Percentiles rank a stretch among this genome's conserved stretches.
phyloP scores from a whole-genome alignment of 2,329 filamentous ascomycete species.

The Hymenoscyphus repandus region DNA sequence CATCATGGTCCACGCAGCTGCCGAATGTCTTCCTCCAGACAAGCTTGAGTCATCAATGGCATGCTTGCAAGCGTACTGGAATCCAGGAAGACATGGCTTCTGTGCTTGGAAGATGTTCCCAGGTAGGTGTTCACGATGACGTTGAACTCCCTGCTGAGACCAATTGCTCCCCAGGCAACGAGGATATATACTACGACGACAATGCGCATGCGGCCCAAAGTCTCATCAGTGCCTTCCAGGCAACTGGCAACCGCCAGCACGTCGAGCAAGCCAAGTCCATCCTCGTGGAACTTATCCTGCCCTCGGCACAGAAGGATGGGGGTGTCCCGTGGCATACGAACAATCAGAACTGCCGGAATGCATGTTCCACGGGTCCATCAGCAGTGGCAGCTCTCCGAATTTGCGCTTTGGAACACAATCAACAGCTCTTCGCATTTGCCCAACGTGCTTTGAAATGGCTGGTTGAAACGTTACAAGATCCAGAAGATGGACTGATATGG shows the following conservation, averaged over 20 bases:
- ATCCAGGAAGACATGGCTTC: conserved; percentile 15
- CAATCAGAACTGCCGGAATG: conserved; percentile 13
- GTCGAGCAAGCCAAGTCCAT: conserved; percentile 14
- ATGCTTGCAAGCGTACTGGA: conserved; percentile 18
- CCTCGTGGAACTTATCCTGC: conserved; percentile 12
- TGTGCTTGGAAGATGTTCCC: conserved; percentile 23
- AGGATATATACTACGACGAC: conserved; percentile 22
- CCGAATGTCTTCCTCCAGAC: conserved; percentile 13
- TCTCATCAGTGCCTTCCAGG: conserved; percentile 15
- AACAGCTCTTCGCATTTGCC: conserved; percentile 9
- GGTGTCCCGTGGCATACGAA: conserved; percentile 20
- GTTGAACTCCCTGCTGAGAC: too few relatives aligned
- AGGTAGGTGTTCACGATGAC: too few relatives aligned
- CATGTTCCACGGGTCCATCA: conserved; percentile 17
- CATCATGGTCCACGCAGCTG: conserved; percentile 16
- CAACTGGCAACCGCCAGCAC: conserved; percentile 8
- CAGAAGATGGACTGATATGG: conserved; percentile 19
- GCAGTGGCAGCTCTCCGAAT: conserved; percentile 19
- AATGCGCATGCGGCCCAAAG: conserved; percentile 19
- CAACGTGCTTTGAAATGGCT: conserved; percentile 12
- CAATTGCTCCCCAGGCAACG: conserved; percentile 8
- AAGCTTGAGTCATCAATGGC: conserved; percentile 2
- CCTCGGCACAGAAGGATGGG: conserved; percentile 13
- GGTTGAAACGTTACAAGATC: conserved; percentile 11
- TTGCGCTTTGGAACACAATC: conserved; percentile 8